These are phyloP conservation scores for Phytophthora macrochlamydospora DNA, from an alignment of 352 stramenopile species.

Conservation along the genomic window DNA sequence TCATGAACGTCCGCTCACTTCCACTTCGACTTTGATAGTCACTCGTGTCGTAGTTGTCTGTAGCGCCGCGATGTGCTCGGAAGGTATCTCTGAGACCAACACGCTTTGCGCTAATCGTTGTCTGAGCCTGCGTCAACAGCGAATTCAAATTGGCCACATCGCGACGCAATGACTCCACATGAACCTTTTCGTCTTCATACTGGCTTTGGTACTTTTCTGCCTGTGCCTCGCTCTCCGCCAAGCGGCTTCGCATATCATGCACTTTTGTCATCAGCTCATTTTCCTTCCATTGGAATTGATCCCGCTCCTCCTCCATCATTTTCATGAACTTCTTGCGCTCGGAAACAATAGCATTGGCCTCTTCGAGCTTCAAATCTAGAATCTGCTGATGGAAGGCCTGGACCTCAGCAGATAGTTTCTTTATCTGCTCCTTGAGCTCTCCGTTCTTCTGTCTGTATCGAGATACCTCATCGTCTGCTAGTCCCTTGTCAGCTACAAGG, in stretches of 20 bases:
- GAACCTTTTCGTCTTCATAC: conserved; percentile 79
- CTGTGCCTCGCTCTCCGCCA: conserved; percentile 56
- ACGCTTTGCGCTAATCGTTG: conserved; percentile 51
- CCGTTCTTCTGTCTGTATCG: conserved; percentile 20
- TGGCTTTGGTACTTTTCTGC: conserved; percentile 70
- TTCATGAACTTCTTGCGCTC: conserved; percentile 62
- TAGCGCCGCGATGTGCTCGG: conserved; percentile 6
- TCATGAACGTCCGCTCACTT: conserved; percentile 50
- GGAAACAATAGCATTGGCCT: conserved; percentile 55
- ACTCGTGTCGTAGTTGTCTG: conserved; percentile 3
- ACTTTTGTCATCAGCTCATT: conserved; percentile 58
- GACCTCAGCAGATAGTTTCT: conserved; percentile 26
- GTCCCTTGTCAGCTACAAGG: conserved; percentile 30
- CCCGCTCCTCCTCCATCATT: conserved; percentile 55
- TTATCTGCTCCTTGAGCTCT: conserved; percentile 37
- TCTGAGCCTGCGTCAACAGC: conserved; percentile 65
- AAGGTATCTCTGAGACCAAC: conserved; percentile 17
- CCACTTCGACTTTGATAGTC: conserved; percentile 3
- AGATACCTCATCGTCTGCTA: conserved; percentile 20
- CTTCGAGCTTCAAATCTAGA: conserved; percentile 55
- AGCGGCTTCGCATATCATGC: conserved; percentile 49
- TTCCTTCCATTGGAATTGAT: conserved; percentile 59
- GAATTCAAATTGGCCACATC: conserved; percentile 69
- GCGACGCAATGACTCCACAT: conserved; percentile 69
- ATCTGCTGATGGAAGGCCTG: conserved; percentile 57